Evolutionary conservation across 2,329 filamentous ascomycete genomes (phyloP), one percentile per base, ranked within the genome.

Genomic region (Dactylellina drechsleri): DNA sequence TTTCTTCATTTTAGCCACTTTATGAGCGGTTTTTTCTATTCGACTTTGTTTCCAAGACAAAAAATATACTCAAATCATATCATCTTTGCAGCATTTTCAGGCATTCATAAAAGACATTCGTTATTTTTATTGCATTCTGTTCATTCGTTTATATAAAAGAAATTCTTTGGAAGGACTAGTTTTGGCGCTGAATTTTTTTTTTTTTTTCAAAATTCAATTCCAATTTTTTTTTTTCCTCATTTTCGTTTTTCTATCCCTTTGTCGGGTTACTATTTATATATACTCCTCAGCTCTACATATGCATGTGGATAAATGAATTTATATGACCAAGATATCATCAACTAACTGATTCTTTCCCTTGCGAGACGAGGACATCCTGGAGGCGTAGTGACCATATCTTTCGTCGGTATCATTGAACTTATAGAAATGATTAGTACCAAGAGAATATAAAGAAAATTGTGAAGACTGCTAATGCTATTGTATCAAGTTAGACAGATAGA

Each of bases 21-120:
- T 43, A 66, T 58, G 68, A 65, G 57, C 62, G 62, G 18, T 40
- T 47, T 6, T 53, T 53, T 59, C 36, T 41, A 52, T 20, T 4
- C 16, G 43, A 53, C 6, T 36, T 36, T 36, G n/a, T 36, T 2
- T 36, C 6, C 31, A 36, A 36, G 31, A 36, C 31, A 36, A 36
- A 36, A 36, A 36, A 36, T 36, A 36, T 36, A 36, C 31, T 36
- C 31, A 36, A 36, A 36, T 23, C 23, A 61, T 49, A 31, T 31
- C 18, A 36, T 36, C 16, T 36, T 16, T 49, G 15, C 53, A 64
- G 45, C 59, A 64, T 64, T n/a, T 47, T 47, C 43, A n/a, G 36
- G 53, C 13, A 40, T 16, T 23, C 20, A 52, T 16, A 52, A 18
- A 66, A 60, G 23, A 45, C 65, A 28, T 54, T 60, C 65, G 16